phyloP scores from a whole-genome alignment of 1,284 basidiomycete genomes.

The Ustilago shanxiensis region DNA sequence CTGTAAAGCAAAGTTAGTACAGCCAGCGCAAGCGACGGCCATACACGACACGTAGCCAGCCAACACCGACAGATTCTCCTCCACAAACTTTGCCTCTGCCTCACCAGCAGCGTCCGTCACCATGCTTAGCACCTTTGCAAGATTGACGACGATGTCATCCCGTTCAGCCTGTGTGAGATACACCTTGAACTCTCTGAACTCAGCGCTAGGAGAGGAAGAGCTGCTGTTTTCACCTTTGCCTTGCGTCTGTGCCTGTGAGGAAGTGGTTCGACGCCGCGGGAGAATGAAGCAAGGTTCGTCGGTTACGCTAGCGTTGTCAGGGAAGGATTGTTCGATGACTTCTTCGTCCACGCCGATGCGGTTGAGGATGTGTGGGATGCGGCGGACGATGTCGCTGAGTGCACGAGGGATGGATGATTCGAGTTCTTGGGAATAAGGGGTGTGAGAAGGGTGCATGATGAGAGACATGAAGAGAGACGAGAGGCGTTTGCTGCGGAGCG shows the following conservation, averaged over 20 bases:
- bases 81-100: background rate
- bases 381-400: constrained; percentile 15
- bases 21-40: constrained; percentile 28
- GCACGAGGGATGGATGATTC: constrained; percentile 9
- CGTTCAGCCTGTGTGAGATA: constrained; percentile 39
- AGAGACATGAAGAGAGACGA: constrained; percentile 20
- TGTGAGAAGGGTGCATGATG: constrained; percentile 1
- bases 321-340: constrained; percentile 32
- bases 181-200: constrained; percentile 9
- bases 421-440: constrained; percentile 8
- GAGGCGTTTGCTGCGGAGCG: constrained; percentile 9
- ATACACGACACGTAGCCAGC: constrained; percentile 32
- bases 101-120: background rate
- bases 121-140: constrained; percentile 21
- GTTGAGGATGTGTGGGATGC: constrained; percentile 26
- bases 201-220: constrained; percentile 17
- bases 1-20: constrained; percentile 18
- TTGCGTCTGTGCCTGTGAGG: constrained; percentile 8
- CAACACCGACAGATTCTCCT: constrained; percentile 14
- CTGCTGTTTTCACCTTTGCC: background rate
- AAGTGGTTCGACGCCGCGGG: background rate
- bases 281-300: constrained; percentile 17
- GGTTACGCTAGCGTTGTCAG: constrained; percentile 19
- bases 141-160: constrained; percentile 28
- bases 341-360: constrained; percentile 24